Base-by-base conservation (phyloP, 2,329 filamentous ascomycete genomes). In the Xylariaceae sp. region DNA sequence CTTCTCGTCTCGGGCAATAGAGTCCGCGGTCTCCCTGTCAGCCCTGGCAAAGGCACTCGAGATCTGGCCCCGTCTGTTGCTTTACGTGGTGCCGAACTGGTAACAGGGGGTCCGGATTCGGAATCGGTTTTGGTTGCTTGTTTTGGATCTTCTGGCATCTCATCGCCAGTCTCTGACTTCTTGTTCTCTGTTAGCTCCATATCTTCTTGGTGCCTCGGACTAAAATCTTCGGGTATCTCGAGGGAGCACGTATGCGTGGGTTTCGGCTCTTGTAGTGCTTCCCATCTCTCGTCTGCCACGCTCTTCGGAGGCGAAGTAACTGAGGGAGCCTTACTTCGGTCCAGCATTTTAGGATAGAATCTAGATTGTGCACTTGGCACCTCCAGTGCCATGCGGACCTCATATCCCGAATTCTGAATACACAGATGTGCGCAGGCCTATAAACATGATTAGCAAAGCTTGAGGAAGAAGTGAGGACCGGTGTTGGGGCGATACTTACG, bases 301-400 rank as follows among this genome's bases (percentile, higher is more conserved):
- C 4, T n/a, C 13, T 32, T n/a, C 7, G 30, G 30, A n/a, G 30
- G 30, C 30, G 30, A 32, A n/a, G 30, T 32, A 7, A 32, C 30
- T n/a, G 13, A n/a, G 13, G 30, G 30, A n/a, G 11, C 41, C 11
- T 28, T 37, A 8, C 31, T 11, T 17, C 30, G 41, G 4, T 34
- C 26, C 3, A 55, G 44, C 9, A n/a, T 22, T 2, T 37, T 19
- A 3, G 47, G 47, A 2, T 45, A 4, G 22, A 54, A 50, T 2
- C 41, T 42, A 1, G 47, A 39, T 11, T 50, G 49, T 6, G 50
- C 44, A 35, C 56, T 56, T 0, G 56, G 54, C 3, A 57, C 54
- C 12, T 59, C 56, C 3, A 59, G 45, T 0, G 48, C 51, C 17
- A 59, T 12, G 3, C 56, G 40, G 6, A 53, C 41, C 3, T 13